phyloP scores from a whole-genome alignment of 129 eudicot genomes.

The Centrapalus pauciflorus region DNA sequence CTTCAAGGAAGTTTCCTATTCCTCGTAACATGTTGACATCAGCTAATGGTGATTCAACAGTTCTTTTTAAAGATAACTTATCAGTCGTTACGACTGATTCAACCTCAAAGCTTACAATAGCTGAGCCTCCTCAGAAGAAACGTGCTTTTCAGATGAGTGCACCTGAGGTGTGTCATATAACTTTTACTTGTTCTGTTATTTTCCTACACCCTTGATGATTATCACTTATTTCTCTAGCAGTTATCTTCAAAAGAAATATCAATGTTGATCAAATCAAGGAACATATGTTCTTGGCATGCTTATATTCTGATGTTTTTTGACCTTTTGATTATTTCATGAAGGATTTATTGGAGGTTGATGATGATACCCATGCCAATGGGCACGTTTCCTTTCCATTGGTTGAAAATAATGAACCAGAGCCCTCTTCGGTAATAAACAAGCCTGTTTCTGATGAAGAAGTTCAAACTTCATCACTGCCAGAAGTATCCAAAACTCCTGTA shows the following conservation, averaged over 20 bases:
- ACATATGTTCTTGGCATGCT: background rate
- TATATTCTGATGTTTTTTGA: background rate
- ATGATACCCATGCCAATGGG: slow-evolving; percentile 37
- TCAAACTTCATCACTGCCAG: background rate
- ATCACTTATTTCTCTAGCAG: background rate
- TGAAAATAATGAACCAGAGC: slow-evolving; percentile 19
- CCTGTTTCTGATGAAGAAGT: slow-evolving; percentile 18
- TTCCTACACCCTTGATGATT: too few species aligned
- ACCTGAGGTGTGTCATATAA: slow-evolving; percentile 40
- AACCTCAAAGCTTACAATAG: slow-evolving; percentile 10
- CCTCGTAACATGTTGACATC: slow-evolving; percentile 24
- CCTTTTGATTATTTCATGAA: slow-evolving; percentile 8
- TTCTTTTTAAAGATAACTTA: slow-evolving; percentile 17
- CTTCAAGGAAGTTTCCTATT: slow-evolving; percentile 2
- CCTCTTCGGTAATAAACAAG: slow-evolving; percentile 10
- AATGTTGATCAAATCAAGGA: background rate
- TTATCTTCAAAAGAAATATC: too few species aligned
- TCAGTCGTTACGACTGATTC: slow-evolving; percentile 14
- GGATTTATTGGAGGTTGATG: slow-evolving; percentile 53
- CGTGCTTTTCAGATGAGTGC: slow-evolving; percentile 73
- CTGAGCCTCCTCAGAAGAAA: slow-evolving; percentile 38
- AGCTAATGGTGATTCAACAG: slow-evolving; percentile 22
- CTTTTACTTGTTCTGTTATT: background rate
- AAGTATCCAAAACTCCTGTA: slow-evolving; percentile 10
- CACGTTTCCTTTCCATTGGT: slow-evolving; percentile 11